Percentiles rank a stretch among this genome's conserved stretches.
Evolutionary conservation across 495 filamentous ascomycete species (phyloP).

Genomic region (Lophiostoma macrostomum): DNA sequence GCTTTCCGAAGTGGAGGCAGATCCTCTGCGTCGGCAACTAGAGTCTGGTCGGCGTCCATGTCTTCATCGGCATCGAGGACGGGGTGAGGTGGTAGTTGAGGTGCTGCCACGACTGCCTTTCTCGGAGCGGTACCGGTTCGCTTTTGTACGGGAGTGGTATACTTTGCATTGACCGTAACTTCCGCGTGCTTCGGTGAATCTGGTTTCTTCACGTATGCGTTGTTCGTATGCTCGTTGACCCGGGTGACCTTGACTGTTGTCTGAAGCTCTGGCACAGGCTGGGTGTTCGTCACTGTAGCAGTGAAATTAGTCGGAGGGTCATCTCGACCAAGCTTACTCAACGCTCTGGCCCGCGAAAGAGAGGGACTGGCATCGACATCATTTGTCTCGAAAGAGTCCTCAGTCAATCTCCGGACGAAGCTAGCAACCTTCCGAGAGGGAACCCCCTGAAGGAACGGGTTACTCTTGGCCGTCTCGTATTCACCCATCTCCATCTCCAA

Average conservation of each 20-base stretch:
- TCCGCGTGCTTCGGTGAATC: no score
- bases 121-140: background rate
- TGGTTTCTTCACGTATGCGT: no score
- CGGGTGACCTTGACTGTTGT: no score
- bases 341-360: no score
- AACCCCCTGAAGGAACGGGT: conserved; percentile 15
- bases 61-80: background rate
- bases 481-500: conserved; percentile 13
- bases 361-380: background rate
- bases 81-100: background rate
- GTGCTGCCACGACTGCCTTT: background rate
- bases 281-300: no score
- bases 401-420: conserved; percentile 22
- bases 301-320: no score
- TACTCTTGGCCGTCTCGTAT: conserved; percentile 11
- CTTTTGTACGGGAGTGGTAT: no score
- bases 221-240: no score
- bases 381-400: background rate
- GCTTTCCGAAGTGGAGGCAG: background rate
- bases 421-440: background rate
- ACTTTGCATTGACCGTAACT: no score
- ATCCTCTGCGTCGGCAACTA: conserved; percentile 10
- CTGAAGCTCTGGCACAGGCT: no score
- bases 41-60: conserved; percentile 21
- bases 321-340: no score